phyloP scores from a whole-genome alignment of 2,329 filamentous ascomycete genomes.

The Canariomyces notabilis region DNA sequence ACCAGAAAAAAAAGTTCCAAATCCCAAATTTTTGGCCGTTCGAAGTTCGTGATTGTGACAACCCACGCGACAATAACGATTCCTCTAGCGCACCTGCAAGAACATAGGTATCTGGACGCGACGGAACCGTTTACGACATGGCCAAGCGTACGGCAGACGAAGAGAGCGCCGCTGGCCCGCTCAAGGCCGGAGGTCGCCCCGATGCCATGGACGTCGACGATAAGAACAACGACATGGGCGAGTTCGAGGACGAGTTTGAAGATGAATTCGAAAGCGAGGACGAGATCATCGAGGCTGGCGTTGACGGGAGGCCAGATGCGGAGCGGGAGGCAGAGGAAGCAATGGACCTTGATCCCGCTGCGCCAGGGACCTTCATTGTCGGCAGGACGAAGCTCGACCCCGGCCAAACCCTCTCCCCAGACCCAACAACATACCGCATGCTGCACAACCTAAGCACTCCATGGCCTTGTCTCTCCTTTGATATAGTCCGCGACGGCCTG shows the following conservation, averaged over 20 bases:
- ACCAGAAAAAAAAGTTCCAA: constrained; percentile 26
- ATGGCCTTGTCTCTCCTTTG: constrained; percentile 96
- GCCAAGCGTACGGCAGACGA: constrained; percentile 55
- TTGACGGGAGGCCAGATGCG: constrained; percentile 86
- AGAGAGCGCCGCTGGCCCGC: constrained; percentile 42
- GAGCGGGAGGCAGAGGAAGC: constrained; percentile 89
- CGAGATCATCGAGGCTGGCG: constrained; percentile 89
- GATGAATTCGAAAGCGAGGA: constrained; percentile 85
- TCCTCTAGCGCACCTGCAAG: background rate
- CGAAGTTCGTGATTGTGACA: constrained; percentile 13
- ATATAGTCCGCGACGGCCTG: constrained; percentile 78
- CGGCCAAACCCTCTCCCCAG: constrained; percentile 85
- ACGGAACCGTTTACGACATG: constrained; percentile 40
- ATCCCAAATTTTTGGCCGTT: constrained; percentile 21
- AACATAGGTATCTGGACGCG: background rate
- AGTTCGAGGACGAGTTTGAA: constrained; percentile 95
- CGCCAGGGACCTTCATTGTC: constrained; percentile 87
- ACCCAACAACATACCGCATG: constrained; percentile 96
- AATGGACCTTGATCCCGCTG: constrained; percentile 73
- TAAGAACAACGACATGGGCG: constrained; percentile 55
- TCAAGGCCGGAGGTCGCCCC: constrained; percentile 58
- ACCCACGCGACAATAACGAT: background rate
- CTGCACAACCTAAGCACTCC: constrained; percentile 89
- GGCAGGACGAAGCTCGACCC: constrained; percentile 86
- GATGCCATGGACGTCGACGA: constrained; percentile 65